Evolutionary conservation across 495 filamentous ascomycete species (phyloP).

Genomic region (Cladorrhinum samala): DNA sequence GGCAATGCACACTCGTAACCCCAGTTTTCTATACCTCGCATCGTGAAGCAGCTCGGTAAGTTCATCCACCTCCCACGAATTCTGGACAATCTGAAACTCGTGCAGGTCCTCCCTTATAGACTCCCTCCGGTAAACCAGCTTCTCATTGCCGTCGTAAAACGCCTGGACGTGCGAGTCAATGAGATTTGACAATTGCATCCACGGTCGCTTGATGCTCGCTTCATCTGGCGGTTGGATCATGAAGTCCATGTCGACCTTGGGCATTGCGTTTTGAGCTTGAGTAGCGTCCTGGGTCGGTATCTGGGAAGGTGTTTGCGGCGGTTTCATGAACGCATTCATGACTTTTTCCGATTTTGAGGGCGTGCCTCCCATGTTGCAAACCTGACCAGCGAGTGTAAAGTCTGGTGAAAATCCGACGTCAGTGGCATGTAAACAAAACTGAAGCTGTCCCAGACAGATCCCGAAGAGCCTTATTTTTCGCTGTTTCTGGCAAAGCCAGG

Average conservation of each 20-base stretch:
- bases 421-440: no score
- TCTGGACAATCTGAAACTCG: not conserved
- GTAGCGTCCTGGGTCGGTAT: not conserved
- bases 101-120: not conserved
- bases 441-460: no score
- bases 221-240: not conserved
- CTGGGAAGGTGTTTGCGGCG: not conserved
- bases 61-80: not conserved
- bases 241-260: not conserved
- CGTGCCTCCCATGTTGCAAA: no score
- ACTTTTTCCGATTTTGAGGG: no score
- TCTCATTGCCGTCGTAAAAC: not conserved
- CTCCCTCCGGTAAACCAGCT: not conserved
- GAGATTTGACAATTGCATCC: not conserved
- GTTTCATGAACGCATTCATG: not conserved
- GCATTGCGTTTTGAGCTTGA: not conserved
- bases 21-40: not conserved
- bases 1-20: not conserved
- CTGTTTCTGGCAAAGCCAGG: no score
- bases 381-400: no score
- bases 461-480: no score
- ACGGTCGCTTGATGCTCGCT: not conserved
- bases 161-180: not conserved
- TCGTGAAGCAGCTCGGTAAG: not conserved
- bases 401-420: no score